Percentiles rank a stretch among this genome's conserved stretches.
Conservation (phyloP, 768 basidiomycete species). For the Amanita molliuscula region DNA sequence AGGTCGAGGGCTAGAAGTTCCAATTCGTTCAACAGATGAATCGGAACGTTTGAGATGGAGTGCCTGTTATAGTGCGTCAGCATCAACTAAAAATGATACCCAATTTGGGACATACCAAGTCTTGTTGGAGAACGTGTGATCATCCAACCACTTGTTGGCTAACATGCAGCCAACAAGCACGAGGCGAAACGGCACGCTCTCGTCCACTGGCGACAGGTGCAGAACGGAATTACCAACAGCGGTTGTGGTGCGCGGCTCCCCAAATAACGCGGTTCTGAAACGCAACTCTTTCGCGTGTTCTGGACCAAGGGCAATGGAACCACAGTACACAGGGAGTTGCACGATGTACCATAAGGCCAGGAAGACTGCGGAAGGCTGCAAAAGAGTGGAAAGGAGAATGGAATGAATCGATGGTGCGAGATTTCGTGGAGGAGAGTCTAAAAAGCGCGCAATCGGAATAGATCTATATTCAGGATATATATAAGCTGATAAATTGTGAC, state of each 20-base stretch:
- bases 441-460: constrained; percentile 26
- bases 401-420: constrained; percentile 59
- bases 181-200: constrained; percentile 59
- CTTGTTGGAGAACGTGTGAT: constrained; percentile 85
- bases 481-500: constrained; percentile 3
- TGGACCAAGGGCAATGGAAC: constrained; percentile 34
- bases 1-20: constrained; percentile 65
- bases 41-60: constrained; percentile 67
- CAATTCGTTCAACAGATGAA: constrained; percentile 57
- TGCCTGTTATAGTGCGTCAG: constrained; percentile 39
- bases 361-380: constrained; percentile 75
- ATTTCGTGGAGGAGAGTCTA: constrained; percentile 38
- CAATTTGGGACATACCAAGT: constrained; percentile 50
- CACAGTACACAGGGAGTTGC: constrained; percentile 62
- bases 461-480: constrained; percentile 15
- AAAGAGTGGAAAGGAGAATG: constrained; percentile 63
- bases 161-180: constrained; percentile 77
- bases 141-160: constrained; percentile 83
- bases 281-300: constrained; percentile 49
- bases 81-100: constrained; percentile 3
- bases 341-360: constrained; percentile 78
- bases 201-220: constrained; percentile 35
- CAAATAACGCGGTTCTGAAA: constrained; percentile 57
- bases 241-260: constrained; percentile 21
- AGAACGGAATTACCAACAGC: neutral